These are phyloP conservation scores for Chlorella vulgaris DNA, from an alignment of 139 green algal species.

Conservation along the genomic window DNA sequence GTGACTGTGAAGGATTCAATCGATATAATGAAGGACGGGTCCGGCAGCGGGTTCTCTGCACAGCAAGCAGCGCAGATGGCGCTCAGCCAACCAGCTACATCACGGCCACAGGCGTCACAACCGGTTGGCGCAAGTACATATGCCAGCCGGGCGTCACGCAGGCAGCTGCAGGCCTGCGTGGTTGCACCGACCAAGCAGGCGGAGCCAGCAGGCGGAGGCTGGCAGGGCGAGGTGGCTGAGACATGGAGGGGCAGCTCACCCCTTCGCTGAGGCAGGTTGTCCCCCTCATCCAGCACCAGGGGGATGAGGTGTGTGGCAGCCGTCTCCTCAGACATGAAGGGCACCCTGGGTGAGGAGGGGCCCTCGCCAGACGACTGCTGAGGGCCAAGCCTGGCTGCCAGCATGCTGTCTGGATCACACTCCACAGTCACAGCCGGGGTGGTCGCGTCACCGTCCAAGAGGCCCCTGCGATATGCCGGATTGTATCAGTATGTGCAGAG, in stretches of 20 bases:
- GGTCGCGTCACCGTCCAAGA: not conserved
- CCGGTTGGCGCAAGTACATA: too few species aligned
- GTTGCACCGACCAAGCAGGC: too few species aligned
- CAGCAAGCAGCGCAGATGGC: too few species aligned
- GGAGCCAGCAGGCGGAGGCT: too few species aligned
- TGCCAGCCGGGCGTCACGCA: too few species aligned
- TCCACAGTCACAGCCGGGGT: not conserved
- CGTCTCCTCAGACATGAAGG: not conserved
- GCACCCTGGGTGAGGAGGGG: not conserved
- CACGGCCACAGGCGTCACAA: too few species aligned
- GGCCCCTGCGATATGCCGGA: too few species aligned
- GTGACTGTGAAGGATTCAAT: slow-evolving; percentile 26
- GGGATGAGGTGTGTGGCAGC: slow-evolving; percentile 13
- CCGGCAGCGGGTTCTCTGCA: slow-evolving; percentile 8
- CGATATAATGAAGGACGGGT: slow-evolving; percentile 18
- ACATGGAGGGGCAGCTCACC: not conserved
- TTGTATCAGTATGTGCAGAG: too few species aligned
- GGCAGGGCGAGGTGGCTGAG: too few species aligned
- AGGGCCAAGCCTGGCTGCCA: not conserved
- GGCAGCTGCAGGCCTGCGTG: too few species aligned
- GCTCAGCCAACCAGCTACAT: too few species aligned
- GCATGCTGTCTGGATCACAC: not conserved
- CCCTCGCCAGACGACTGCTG: not conserved
- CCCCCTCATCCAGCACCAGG: slow-evolving; percentile 1
- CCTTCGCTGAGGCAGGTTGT: not conserved